phyloP scores from a whole-genome alignment of 2,329 filamentous ascomycete species.

The Talaromyces sp. region DNA sequence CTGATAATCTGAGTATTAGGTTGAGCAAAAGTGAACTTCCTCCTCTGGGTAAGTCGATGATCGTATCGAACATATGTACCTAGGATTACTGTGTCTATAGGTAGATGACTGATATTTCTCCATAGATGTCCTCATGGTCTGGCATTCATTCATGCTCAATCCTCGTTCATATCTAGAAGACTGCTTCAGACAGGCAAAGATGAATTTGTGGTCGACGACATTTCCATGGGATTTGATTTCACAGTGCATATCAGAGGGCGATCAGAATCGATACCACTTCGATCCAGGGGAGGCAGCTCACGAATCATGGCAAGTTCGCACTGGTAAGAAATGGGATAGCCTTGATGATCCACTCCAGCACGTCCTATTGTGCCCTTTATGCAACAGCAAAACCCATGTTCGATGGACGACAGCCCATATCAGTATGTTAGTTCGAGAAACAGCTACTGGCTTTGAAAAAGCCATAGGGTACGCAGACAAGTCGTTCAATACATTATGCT shows the following conservation, averaged over 20 bases:
- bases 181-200: constrained; percentile 55
- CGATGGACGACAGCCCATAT: constrained; percentile 12
- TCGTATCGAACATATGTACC: background rate
- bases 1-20: background rate
- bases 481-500: too few relatives aligned
- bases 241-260: constrained; percentile 44
- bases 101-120: too few relatives aligned
- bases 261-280: constrained; percentile 2
- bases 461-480: constrained; percentile 31
- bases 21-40: background rate
- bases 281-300: background rate
- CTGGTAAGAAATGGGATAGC: constrained; percentile 7
- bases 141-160: constrained; percentile 74
- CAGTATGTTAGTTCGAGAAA: background rate
- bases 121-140: constrained; percentile 71
- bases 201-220: constrained; percentile 55
- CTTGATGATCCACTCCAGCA: constrained; percentile 1
- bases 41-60: background rate
- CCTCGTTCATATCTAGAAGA: constrained; percentile 68
- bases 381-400: background rate
- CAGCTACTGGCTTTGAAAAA: constrained; percentile 6
- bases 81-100: too few relatives aligned
- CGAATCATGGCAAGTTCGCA: background rate
- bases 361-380: constrained; percentile 2
- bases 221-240: constrained; percentile 64